Evolutionary conservation across 768 basidiomycete genomes (phyloP).

Genomic region (Tricholomella constricta): DNA sequence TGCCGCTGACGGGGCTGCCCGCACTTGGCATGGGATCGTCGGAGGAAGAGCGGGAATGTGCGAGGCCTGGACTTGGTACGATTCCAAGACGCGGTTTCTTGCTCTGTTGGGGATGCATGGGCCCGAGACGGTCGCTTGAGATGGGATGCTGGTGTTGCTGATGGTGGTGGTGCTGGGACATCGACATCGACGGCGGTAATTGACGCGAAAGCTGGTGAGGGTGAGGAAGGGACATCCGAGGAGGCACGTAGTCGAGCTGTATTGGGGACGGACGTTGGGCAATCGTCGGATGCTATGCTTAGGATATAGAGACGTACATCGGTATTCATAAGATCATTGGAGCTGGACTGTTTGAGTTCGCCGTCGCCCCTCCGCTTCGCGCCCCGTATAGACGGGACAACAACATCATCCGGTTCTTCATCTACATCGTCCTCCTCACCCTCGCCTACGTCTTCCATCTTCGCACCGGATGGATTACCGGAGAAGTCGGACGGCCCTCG

Average conservation of each 20-base stretch:
- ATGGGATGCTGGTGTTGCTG: slow-evolving; percentile 27
- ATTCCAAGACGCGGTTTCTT: slow-evolving; percentile 15
- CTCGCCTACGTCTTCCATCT: slow-evolving; percentile 38
- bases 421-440: slow-evolving; percentile 39
- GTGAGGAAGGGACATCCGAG: slow-evolving; percentile 15
- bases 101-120: slow-evolving; percentile 20
- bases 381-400: slow-evolving; percentile 9
- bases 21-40: slow-evolving; percentile 19
- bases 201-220: slow-evolving; percentile 16
- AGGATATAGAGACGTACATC: slow-evolving; percentile 16
- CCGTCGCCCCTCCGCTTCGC: slow-evolving; percentile 35
- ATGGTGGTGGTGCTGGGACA: too few species aligned
- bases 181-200: slow-evolving; percentile 30
- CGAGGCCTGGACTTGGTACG: slow-evolving; percentile 2
- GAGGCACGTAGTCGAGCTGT: slow-evolving; percentile 25
- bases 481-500: slow-evolving; percentile 49
- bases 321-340: slow-evolving; percentile 16
- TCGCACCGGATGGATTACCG: slow-evolving; percentile 29
- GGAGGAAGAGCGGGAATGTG: slow-evolving; percentile 29
- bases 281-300: too few species aligned
- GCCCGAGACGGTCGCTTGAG: slow-evolving; percentile 30
- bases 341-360: slow-evolving; percentile 30
- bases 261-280: not conserved
- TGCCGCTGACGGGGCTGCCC: slow-evolving; percentile 14
- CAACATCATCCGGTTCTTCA: slow-evolving; percentile 34